A percentile compares a stretch with the other conserved stretches of the same genome.
phyloP scores from a whole-genome alignment of 2,329 filamentous ascomycete species.

The Aspergillus unguis region DNA sequence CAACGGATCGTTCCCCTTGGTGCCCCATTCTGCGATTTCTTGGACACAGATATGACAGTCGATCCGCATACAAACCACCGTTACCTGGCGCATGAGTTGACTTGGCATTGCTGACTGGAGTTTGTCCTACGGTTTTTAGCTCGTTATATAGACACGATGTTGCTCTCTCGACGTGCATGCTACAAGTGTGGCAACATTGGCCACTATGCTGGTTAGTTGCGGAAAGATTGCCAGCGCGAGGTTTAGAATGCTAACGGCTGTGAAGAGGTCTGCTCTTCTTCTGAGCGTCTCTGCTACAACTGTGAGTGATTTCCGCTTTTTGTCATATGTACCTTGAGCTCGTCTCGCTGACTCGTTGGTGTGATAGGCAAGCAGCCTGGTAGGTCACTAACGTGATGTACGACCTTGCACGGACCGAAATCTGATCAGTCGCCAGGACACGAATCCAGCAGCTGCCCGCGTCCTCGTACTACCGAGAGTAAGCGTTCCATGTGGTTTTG shows the following conservation, averaged over 20 bases:
- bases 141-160: slow-evolving; percentile 54
- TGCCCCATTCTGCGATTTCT: too few species aligned
- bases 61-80: background rate
- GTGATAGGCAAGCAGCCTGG: slow-evolving; percentile 46
- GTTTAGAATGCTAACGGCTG: slow-evolving; percentile 47
- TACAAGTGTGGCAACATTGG: slow-evolving; percentile 77
- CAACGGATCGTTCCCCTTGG: too few species aligned
- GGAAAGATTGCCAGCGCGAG: slow-evolving; percentile 38
- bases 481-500: slow-evolving; percentile 35
- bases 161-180: slow-evolving; percentile 79
- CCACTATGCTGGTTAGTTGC: slow-evolving; percentile 55
- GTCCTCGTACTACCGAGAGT: slow-evolving; percentile 92
- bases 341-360: slow-evolving; percentile 19
- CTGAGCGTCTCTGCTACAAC: slow-evolving; percentile 99
- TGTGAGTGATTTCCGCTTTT: slow-evolving; percentile 57
- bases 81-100: slow-evolving; percentile 2
- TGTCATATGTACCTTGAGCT: slow-evolving; percentile 11
- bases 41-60: background rate
- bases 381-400: slow-evolving; percentile 27
- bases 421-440: slow-evolving; percentile 58
- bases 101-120: slow-evolving; percentile 17
- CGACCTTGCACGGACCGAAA: slow-evolving; percentile 15
- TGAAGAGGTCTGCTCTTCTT: slow-evolving; percentile 92
- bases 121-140: slow-evolving; percentile 6
- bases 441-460: slow-evolving; percentile 96